These are phyloP conservation scores for Trichoderma guizhouense DNA, from an alignment of 2,329 filamentous ascomycete species.

Conservation along the genomic window DNA sequence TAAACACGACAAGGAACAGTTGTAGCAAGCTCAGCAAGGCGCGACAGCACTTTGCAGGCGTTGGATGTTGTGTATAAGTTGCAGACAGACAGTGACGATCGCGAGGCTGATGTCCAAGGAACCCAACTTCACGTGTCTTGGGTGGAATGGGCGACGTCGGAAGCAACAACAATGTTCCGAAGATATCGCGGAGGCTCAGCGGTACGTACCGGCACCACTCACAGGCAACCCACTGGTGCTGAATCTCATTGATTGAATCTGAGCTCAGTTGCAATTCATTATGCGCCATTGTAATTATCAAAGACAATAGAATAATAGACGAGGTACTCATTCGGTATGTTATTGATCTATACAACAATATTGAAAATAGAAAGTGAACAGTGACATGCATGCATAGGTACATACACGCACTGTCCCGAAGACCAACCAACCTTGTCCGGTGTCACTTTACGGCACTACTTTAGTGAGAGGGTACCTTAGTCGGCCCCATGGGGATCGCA, in stretches of 20 bases:
- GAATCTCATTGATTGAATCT: neutral
- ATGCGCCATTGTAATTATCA: neutral
- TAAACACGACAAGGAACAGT: neutral
- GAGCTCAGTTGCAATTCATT: neutral
- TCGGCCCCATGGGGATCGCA: neutral
- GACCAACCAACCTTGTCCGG: neutral
- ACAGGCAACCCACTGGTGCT: neutral
- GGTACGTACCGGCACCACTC: neutral
- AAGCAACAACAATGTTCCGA: constrained; percentile 17
- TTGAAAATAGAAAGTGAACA: neutral
- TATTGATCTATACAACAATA: neutral
- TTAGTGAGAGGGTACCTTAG: neutral
- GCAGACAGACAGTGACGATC: neutral
- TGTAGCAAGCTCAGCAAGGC: neutral
- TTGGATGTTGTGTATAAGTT: neutral
- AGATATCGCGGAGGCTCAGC: neutral
- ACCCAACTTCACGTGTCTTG: constrained; percentile 14
- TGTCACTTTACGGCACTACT: neutral
- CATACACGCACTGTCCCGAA: neutral
- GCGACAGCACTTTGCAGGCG: neutral
- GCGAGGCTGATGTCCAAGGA: constrained; percentile 16
- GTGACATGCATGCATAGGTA: neutral
- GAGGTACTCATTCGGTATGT: neutral
- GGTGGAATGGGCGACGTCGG: neutral
- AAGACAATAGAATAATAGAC: neutral